Evolutionary conservation across 2,329 filamentous ascomycete genomes (phyloP).

Genomic region (Elsinoe fawcettii): DNA sequence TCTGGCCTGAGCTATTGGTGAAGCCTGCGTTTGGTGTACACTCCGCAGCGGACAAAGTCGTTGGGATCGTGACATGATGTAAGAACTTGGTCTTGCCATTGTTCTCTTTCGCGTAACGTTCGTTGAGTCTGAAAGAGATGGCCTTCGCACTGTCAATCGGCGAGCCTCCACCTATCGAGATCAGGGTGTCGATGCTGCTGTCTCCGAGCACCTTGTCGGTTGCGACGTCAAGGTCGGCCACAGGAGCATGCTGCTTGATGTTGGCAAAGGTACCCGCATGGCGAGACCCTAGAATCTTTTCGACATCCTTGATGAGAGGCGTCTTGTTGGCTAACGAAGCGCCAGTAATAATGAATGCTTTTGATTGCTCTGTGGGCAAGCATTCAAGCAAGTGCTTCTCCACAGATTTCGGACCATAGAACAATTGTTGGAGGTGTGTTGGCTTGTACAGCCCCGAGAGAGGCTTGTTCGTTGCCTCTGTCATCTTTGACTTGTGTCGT

Average conservation of each 20-base stretch:
- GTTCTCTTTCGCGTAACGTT: constrained; percentile 25
- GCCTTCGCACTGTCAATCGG: constrained; percentile 48
- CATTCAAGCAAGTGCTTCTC: constrained; percentile 39
- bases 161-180: constrained; percentile 48
- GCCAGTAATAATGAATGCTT: constrained; percentile 52
- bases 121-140: constrained; percentile 38
- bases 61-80: constrained; percentile 42
- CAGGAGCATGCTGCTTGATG: constrained; percentile 49
- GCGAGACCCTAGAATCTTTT: constrained; percentile 38
- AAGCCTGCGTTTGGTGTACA: constrained; percentile 48
- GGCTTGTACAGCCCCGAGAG: constrained; percentile 46
- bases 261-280: constrained; percentile 49
- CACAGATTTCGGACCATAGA: constrained; percentile 44
- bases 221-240: constrained; percentile 47
- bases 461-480: constrained; percentile 37
- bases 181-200: constrained; percentile 45
- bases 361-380: constrained; percentile 39
- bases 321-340: constrained; percentile 48
- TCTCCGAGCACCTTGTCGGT: constrained; percentile 41
- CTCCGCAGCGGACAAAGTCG: constrained; percentile 47
- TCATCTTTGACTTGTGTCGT: constrained; percentile 33
- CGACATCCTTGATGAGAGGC: constrained; percentile 43
- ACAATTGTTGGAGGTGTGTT: constrained; percentile 42
- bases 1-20: constrained; percentile 43
- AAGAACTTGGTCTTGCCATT: constrained; percentile 31